Conservation (phyloP, 352 stramenopile genomes). For the Globisporangium middletonii region DNA sequence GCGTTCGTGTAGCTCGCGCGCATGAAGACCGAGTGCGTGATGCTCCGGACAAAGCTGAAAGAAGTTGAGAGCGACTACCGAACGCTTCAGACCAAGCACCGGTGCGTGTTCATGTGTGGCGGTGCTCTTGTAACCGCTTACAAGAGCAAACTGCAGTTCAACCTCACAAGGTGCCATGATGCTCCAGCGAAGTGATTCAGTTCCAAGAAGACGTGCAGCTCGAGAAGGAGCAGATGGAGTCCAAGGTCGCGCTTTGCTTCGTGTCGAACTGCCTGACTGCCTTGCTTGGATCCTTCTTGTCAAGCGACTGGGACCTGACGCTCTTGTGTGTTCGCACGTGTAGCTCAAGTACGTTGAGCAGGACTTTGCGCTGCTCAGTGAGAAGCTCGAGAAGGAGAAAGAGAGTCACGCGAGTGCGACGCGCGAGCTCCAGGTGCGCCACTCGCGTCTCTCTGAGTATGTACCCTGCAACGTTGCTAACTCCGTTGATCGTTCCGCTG, state of each 20-base stretch:
- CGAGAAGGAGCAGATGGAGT: constrained; percentile 55
- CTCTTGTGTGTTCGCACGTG: background rate
- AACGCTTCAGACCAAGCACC: constrained; percentile 62
- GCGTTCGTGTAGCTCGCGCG: constrained; percentile 32
- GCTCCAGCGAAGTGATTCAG: constrained; percentile 43
- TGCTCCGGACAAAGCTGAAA: constrained; percentile 64
- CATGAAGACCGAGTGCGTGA: constrained; percentile 62
- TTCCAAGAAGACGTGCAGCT: constrained; percentile 65
- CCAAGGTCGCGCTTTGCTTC: constrained; percentile 32
- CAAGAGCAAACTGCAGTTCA: background rate
- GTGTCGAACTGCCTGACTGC: background rate
- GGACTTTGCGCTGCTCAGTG: constrained; percentile 36
- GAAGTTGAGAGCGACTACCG: constrained; percentile 76
- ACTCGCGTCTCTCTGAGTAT: too few species aligned
- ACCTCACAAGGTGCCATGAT: background rate
- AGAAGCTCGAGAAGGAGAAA: constrained; percentile 66
- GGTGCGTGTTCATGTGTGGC: constrained; percentile 19
- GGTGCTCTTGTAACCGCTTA: background rate
- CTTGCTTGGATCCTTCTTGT: background rate
- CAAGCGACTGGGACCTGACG: background rate
- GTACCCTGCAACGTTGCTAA: too few species aligned
- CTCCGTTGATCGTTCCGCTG: background rate
- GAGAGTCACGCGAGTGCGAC: constrained; percentile 26
- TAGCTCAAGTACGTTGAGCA: constrained; percentile 73
- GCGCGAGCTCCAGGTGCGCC: constrained; percentile 40